phyloP scores from a whole-genome alignment of 768 basidiomycete genomes.

The Udeniomyces megalosporus region DNA sequence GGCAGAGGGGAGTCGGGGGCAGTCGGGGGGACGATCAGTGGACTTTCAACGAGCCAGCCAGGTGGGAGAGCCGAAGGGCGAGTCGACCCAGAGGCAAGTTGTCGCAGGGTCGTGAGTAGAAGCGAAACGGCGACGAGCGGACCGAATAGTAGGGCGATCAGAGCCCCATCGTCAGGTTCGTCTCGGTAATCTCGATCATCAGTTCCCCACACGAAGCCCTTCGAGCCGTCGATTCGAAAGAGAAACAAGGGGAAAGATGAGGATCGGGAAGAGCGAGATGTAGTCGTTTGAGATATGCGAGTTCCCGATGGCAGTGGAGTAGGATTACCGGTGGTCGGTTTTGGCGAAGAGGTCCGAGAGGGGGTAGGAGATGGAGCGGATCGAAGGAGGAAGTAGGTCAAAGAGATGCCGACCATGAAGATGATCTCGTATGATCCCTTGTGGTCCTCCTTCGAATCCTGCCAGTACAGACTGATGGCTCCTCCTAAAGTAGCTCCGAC shows the following conservation, averaged over 20 bases:
- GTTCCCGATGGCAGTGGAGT: not conserved
- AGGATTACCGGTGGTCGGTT: not conserved
- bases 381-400: not conserved
- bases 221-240: not conserved
- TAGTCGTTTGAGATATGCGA: not conserved
- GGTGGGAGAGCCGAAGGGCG: constrained; percentile 35
- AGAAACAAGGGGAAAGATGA: not conserved
- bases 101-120: constrained; percentile 37
- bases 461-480: not conserved
- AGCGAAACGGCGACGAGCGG: constrained; percentile 62
- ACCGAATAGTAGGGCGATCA: constrained; percentile 67
- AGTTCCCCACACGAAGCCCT: constrained; percentile 29
- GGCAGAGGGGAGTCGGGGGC: no score
- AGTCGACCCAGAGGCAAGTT: constrained; percentile 21
- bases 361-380: not conserved
- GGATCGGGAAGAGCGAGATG: not conserved
- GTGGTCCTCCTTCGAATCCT: not conserved
- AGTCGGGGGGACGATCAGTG: constrained; percentile 39
- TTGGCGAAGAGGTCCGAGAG: not conserved
- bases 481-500: constrained; percentile 1
- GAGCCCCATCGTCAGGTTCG: constrained; percentile 66
- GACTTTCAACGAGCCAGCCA: constrained; percentile 64
- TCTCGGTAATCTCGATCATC: constrained; percentile 40
- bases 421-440: constrained; percentile 2
- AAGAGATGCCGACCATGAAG: not conserved